phyloP scores from a whole-genome alignment of 208 protist genomes.

The Crithidia brevicula region DNA sequence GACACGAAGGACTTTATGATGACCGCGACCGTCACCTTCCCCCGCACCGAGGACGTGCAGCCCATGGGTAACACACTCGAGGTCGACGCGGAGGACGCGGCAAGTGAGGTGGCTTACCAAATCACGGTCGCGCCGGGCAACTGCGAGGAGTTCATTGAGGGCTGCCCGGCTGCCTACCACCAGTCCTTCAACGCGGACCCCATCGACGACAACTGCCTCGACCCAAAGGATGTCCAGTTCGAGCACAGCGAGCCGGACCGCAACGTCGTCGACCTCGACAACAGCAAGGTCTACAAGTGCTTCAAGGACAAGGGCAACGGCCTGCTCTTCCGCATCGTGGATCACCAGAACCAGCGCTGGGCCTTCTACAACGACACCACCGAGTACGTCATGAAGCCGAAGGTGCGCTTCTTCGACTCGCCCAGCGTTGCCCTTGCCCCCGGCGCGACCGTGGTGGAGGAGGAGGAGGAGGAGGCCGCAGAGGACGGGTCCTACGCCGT shows the following conservation, averaged over 20 bases:
- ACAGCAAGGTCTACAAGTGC: conserved; percentile 66
- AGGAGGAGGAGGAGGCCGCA: conserved; percentile 56
- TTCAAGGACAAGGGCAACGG: conserved; percentile 79
- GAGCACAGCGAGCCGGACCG: conserved; percentile 58
- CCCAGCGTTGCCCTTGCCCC: conserved; percentile 41
- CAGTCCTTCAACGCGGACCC: conserved; percentile 72
- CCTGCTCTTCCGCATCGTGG: conserved; percentile 86
- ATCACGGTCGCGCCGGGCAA: conserved; percentile 57
- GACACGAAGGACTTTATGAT: conserved; percentile 79
- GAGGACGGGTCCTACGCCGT: conserved; percentile 49
- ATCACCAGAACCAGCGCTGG: conserved; percentile 61
- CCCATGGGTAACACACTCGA: conserved; percentile 65
- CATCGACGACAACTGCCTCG: conserved; percentile 45
- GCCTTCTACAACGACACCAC: conserved; percentile 87
- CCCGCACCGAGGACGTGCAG: conserved; percentile 43
- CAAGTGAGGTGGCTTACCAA: conserved; percentile 42
- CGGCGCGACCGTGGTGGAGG: conserved; percentile 37
- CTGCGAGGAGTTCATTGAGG: conserved; percentile 68
- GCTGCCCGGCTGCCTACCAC: conserved; percentile 49
- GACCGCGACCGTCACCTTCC: conserved; percentile 69
- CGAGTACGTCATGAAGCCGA: conserved; percentile 73
- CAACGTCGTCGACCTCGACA: conserved; percentile 34
- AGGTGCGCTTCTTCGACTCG: conserved; percentile 50
- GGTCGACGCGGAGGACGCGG: conserved; percentile 37
- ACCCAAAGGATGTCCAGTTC: conserved; percentile 48